A percentile compares a stretch with the other conserved stretches of the same genome.
These are phyloP conservation scores for Hexamita inflata DNA, from an alignment of 208 protist genomes.

Conservation along the genomic window DNA sequence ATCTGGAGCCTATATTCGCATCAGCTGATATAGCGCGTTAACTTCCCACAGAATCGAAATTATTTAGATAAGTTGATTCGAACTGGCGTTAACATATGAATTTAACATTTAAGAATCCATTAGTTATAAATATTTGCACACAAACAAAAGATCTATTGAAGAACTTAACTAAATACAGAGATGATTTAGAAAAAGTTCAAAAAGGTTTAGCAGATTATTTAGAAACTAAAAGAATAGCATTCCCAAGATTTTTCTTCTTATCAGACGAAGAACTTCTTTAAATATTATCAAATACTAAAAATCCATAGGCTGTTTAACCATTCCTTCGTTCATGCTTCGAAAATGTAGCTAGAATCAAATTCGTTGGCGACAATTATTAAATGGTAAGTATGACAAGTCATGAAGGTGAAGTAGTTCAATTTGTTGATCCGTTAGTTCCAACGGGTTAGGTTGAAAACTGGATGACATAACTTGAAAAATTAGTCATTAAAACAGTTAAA, in stretches of 20 bases:
- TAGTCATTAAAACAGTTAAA: constrained; percentile 74
- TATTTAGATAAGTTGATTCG: constrained; percentile 69
- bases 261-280: constrained; percentile 80
- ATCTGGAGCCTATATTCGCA: constrained; percentile 61
- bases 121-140: constrained; percentile 55
- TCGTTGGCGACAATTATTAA: constrained; percentile 55
- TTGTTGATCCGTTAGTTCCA: constrained; percentile 67
- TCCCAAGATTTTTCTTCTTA: constrained; percentile 93
- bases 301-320: constrained; percentile 75
- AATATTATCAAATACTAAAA: constrained; percentile 77
- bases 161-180: constrained; percentile 60
- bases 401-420: constrained; percentile 76
- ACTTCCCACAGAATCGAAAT: constrained; percentile 77
- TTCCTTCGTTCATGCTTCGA: constrained; percentile 84
- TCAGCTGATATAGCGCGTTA: constrained; percentile 67
- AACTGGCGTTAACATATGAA: constrained; percentile 67
- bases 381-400: constrained; percentile 79
- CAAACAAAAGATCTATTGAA: constrained; percentile 54
- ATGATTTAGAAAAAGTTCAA: constrained; percentile 72
- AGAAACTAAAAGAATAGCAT: constrained; percentile 76
- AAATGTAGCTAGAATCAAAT: constrained; percentile 59
- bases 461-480: constrained; percentile 76
- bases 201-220: constrained; percentile 82
- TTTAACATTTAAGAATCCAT: constrained; percentile 59
- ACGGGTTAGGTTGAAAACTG: constrained; percentile 84